These are phyloP conservation scores for Cardamine occulta DNA, from an alignment of 345 rosid species.

Conservation along the genomic window DNA sequence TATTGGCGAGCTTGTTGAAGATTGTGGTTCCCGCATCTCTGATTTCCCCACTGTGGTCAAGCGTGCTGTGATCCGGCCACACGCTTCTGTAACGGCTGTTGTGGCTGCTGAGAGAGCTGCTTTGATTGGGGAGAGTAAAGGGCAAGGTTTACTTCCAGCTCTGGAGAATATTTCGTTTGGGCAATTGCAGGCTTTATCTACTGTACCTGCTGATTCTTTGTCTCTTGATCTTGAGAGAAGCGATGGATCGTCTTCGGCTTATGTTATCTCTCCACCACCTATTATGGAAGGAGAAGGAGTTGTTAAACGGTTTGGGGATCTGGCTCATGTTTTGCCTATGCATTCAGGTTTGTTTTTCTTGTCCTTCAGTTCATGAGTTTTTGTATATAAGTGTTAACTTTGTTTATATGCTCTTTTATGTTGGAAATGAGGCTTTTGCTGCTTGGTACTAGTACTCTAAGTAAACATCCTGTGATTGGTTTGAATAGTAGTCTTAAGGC, in stretches of 20 bases:
- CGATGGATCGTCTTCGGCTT: constrained; percentile 54
- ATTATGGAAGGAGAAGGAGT: constrained; percentile 90
- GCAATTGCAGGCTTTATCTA: constrained; percentile 81
- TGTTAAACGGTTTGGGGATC: constrained; percentile 71
- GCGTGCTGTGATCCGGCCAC: constrained; percentile 75
- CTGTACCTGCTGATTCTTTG: constrained; percentile 62
- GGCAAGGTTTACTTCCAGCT: constrained; percentile 48
- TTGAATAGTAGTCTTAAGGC: neutral
- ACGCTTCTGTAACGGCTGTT: constrained; percentile 61
- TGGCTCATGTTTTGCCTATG: constrained; percentile 83
- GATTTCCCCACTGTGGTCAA: constrained; percentile 70
- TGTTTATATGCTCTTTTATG: neutral
- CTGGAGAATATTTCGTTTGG: constrained; percentile 68
- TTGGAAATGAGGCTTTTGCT: constrained; percentile 1
- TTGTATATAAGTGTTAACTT: neutral
- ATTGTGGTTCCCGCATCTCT: constrained; percentile 65
- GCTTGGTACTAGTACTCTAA: neutral
- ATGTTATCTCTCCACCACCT: constrained; percentile 71
- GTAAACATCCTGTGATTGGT: neutral
- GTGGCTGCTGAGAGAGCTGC: constrained; percentile 69
- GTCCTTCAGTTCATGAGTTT: neutral
- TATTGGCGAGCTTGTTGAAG: constrained; percentile 58
- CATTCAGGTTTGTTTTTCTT: constrained; percentile 70
- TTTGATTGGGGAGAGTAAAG: constrained; percentile 57
- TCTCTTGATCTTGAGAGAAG: constrained; percentile 58